These are phyloP conservation scores for Euphrasia arctica DNA, from an alignment of 305 asterid genomes.

Conservation along the genomic window DNA sequence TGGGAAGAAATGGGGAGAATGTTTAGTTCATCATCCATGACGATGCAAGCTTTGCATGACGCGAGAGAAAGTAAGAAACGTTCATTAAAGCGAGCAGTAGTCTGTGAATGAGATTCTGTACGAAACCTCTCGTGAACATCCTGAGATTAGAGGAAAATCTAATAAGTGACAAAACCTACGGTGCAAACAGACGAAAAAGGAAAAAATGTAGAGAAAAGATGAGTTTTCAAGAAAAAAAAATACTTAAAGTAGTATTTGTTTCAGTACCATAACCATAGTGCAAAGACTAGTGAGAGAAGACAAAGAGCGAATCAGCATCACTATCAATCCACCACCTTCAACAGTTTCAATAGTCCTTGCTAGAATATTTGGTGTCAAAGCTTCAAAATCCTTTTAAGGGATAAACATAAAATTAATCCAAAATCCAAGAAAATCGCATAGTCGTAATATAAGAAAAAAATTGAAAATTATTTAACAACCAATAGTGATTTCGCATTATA, in stretches of 20 bases:
- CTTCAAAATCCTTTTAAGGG: constrained; percentile 80
- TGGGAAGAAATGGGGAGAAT: constrained; percentile 91
- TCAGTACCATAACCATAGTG: constrained; percentile 95
- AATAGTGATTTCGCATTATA: constrained; percentile 25
- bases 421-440: not conserved
- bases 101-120: constrained; percentile 83
- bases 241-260: constrained; percentile 12
- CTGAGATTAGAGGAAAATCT: constrained; percentile 43
- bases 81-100: constrained; percentile 84
- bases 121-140: constrained; percentile 95
- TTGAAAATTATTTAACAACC: constrained; percentile 11
- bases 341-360: constrained; percentile 98
- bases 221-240: not conserved
- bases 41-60: constrained; percentile 81
- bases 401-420: constrained; percentile 12
- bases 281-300: constrained; percentile 80
- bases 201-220: not conserved
- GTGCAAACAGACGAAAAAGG: not conserved
- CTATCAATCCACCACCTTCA: constrained; percentile 96
- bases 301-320: constrained; percentile 80
- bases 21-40: constrained; percentile 93
- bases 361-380: constrained; percentile 92
- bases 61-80: constrained; percentile 92
- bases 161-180: constrained; percentile 23
- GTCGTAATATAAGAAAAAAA: not conserved